Conservation (phyloP, 225 moss, liverwort and hornwort genomes). For the Lunularia cruciata region DNA sequence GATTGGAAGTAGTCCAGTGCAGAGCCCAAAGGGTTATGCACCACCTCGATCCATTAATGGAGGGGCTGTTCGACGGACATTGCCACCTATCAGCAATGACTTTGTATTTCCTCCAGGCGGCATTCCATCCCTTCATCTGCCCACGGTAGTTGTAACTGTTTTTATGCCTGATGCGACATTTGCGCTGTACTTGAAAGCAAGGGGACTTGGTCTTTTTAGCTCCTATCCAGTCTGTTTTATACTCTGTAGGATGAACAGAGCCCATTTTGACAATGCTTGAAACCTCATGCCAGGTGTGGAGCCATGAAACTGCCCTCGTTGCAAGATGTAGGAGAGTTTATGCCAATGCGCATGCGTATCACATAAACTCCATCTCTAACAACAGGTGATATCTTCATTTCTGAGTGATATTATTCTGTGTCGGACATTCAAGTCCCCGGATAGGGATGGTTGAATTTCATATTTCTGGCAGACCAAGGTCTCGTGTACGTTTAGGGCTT, state of each 20-base stretch:
- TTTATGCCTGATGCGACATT: background rate
- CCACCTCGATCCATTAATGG: conserved; percentile 80
- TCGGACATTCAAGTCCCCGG: no score
- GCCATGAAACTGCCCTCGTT: conserved; percentile 86
- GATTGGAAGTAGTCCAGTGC: conserved; percentile 68
- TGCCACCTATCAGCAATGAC: conserved; percentile 71
- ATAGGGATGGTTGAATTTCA: no score
- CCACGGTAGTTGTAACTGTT: conserved; percentile 62
- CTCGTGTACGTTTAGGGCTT: background rate
- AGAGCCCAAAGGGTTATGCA: conserved; percentile 70
- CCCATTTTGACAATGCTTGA: no score
- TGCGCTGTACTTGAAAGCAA: background rate
- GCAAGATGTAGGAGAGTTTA: conserved; percentile 98
- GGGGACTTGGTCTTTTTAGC: background rate
- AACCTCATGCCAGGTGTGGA: conserved; percentile 99
- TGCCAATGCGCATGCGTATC: conserved; percentile 97
- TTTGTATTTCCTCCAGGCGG: conserved; percentile 89
- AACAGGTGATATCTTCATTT: conserved; percentile 58
- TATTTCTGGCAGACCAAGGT: background rate
- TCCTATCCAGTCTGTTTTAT: background rate
- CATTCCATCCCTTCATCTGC: conserved; percentile 90
- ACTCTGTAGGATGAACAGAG: no score
- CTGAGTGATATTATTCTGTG: background rate
- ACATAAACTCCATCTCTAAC: conserved; percentile 97
- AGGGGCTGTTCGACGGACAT: conserved; percentile 62